These are phyloP conservation scores for Leccinellum luteum DNA, from an alignment of 768 basidiomycete genomes.

Conservation along the genomic window DNA sequence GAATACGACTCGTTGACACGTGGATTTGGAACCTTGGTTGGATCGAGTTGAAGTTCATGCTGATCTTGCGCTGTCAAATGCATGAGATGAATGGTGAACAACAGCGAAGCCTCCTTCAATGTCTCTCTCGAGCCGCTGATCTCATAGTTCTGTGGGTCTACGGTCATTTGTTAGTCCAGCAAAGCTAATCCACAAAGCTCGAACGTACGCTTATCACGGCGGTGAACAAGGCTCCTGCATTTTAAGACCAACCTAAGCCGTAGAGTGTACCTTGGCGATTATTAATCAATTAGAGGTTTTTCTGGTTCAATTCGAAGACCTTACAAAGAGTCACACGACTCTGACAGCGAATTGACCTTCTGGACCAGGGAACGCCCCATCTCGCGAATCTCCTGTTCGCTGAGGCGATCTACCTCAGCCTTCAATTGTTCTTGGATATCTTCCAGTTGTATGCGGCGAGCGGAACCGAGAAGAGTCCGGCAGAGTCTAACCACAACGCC, in stretches of 20 bases:
- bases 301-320: neutral
- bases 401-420: conserved; percentile 8
- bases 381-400: conserved; percentile 18
- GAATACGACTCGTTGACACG: conserved; percentile 26
- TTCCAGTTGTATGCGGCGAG: conserved; percentile 17
- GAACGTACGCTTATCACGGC: conserved; percentile 4
- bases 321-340: conserved; percentile 18
- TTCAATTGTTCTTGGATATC: conserved; percentile 15
- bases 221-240: neutral
- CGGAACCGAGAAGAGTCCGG: conserved; percentile 8
- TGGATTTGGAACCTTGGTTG: conserved; percentile 18
- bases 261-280: conserved; percentile 14
- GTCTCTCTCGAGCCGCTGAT: conserved; percentile 20
- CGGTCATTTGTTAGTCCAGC: neutral
- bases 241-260: conserved; percentile 9
- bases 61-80: conserved; percentile 29
- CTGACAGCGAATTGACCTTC: conserved; percentile 19
- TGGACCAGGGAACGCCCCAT: conserved; percentile 11
- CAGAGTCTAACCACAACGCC: conserved; percentile 17
- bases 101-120: conserved; percentile 18
- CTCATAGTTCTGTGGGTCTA: conserved; percentile 17
- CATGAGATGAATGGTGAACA: conserved; percentile 28
- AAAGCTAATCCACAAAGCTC: neutral
- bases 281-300: neutral
- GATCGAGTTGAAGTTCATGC: conserved; percentile 29